Conservation (phyloP, 441 rosid genomes). For the Gossypium gossypioides region DNA sequence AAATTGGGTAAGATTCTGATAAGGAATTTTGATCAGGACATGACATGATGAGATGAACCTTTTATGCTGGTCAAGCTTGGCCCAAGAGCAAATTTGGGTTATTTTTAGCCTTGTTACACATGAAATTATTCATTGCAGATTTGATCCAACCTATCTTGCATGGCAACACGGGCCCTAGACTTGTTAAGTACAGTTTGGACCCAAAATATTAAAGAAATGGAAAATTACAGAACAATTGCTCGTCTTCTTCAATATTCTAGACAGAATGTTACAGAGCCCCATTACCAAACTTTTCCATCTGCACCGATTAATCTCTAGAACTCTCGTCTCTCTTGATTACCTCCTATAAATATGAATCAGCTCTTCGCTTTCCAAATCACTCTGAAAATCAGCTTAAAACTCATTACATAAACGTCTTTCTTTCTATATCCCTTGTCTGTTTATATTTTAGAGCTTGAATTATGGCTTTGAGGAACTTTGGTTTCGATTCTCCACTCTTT, state of each 20-base stretch:
- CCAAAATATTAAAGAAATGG: not conserved
- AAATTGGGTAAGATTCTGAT: not conserved
- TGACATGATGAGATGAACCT: not conserved
- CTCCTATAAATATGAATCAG: not conserved
- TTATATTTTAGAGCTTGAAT: not conserved
- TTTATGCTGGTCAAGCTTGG: not conserved
- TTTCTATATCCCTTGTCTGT: not conserved
- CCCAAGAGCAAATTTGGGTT: not conserved
- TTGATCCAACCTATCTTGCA: not conserved
- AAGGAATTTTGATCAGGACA: not conserved
- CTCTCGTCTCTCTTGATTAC: not conserved
- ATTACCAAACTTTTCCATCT: not conserved
- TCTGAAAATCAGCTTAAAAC: not conserved
- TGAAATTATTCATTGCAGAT: not conserved
- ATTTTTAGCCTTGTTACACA: not conserved
- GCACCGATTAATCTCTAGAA: not conserved
- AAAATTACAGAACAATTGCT: constrained; percentile 1
- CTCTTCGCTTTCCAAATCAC: not conserved
- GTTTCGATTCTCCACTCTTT: constrained; percentile 21
- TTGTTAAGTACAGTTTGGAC: not conserved
- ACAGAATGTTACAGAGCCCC: not conserved
- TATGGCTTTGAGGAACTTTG: constrained; percentile 32
- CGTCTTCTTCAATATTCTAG: constrained; percentile 10
- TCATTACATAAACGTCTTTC: no score
- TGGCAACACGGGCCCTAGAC: not conserved